A percentile compares a stretch with the other conserved stretches of the same genome.
Conservation (phyloP, 1,139 yeast genomes). For the Sugiyamaella pinicola region DNA sequence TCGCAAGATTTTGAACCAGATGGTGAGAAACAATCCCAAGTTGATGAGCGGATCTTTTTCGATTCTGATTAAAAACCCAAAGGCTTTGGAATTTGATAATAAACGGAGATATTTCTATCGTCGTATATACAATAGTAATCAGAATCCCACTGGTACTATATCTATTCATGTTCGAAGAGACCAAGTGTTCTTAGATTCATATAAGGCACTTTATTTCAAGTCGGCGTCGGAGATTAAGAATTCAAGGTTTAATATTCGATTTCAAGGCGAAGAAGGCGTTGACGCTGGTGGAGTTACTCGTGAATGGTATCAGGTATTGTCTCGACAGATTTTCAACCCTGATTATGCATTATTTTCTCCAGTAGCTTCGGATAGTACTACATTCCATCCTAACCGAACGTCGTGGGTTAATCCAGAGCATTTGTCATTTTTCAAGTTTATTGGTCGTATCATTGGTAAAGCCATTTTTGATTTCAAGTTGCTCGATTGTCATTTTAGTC, state of each 20-base stretch:
- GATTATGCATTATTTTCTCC: constrained; percentile 93
- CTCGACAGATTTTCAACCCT: constrained; percentile 95
- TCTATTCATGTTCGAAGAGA: constrained; percentile 78
- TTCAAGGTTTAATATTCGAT: constrained; percentile 73
- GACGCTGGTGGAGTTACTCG: constrained; percentile 99
- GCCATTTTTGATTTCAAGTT: constrained; percentile 87
- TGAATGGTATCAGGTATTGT: constrained; percentile 95
- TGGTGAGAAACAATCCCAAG: constrained; percentile 90
- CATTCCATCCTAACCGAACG: constrained; percentile 93
- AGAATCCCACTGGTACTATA: constrained; percentile 48
- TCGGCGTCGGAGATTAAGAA: constrained; percentile 72
- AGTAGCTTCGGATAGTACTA: constrained; percentile 87
- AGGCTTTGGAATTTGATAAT: constrained; percentile 91
- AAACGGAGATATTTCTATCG: constrained; percentile 85
- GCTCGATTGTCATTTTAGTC: constrained; percentile 91
- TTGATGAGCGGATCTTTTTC: constrained; percentile 97
- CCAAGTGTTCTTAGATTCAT: constrained; percentile 90
- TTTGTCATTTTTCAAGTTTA: constrained; percentile 86
- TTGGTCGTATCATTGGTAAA: constrained; percentile 92
- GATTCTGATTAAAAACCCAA: constrained; percentile 83
- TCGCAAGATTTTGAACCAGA: constrained; percentile 82
- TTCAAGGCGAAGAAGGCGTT: constrained; percentile 93
- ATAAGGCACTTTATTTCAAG: constrained; percentile 80
- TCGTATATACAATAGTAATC: constrained; percentile 46
- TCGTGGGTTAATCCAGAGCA: constrained; percentile 95